Conservation (phyloP, 148 eudicot genomes). For the Dianthus caryophyllus region DNA sequence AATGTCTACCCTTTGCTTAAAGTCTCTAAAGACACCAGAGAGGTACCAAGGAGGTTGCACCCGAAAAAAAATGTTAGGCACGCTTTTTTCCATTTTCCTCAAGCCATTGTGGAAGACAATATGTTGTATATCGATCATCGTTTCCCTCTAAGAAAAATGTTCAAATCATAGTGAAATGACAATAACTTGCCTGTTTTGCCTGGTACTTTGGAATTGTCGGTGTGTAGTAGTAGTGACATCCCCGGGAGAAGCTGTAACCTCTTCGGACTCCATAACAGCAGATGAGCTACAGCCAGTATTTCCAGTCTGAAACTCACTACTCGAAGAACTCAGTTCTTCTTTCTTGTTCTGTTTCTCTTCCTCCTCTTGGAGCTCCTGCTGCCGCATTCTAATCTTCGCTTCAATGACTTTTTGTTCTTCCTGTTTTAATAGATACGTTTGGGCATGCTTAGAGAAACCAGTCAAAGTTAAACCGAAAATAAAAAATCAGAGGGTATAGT, state of each 20-base stretch:
- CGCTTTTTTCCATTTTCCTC: not conserved
- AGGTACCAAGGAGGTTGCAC: not conserved
- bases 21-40: not conserved
- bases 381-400: slow-evolving; percentile 97
- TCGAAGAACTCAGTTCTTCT: slow-evolving; percentile 45
- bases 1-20: not conserved
- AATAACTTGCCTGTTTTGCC: slow-evolving; percentile 63
- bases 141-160: not conserved
- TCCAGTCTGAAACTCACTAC: slow-evolving; percentile 34
- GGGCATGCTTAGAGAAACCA: slow-evolving; percentile 6
- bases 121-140: not conserved
- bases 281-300: slow-evolving; percentile 50
- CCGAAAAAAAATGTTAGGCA: not conserved
- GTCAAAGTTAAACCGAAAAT: slow-evolving; percentile 6
- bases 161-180: not conserved
- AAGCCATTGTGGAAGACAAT: not conserved
- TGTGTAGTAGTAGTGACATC: slow-evolving; percentile 37
- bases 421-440: slow-evolving; percentile 30
- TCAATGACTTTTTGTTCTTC: slow-evolving; percentile 97
- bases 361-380: slow-evolving; percentile 76
- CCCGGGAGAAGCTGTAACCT: slow-evolving; percentile 34
- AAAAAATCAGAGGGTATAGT: not conserved
- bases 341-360: slow-evolving; percentile 59
- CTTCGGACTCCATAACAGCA: slow-evolving; percentile 61
- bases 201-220: slow-evolving; percentile 43